Base-by-base conservation (phyloP, 73 alveolate genomes). In the Blepharisma japonicum region DNA sequence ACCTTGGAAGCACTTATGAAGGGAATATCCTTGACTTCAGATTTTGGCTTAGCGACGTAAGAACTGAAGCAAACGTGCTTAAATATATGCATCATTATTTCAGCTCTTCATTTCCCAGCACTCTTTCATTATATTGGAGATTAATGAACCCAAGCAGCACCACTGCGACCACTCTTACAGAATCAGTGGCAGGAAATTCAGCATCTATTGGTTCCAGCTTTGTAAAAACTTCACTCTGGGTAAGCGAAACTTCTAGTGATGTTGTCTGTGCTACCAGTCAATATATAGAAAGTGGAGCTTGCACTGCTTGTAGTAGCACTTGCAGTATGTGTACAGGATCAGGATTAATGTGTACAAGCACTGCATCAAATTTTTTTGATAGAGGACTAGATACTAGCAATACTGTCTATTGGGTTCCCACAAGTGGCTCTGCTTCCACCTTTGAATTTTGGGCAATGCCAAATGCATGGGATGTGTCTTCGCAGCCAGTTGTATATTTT, bases 381-480 rank as follows among this genome's bases (percentile, higher is more conserved):
- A 32, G 42, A 32, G 42, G 42, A 0, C 3, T n/a, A 61, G 74
- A 14, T 61, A 1, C 46, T 5, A 25, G 48, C 14, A 9, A 20
- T 61, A 61, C 74, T 14, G 46, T 9, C 0, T 20, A 8, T 20
- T n/a, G 14, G 74, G 23, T 14, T 14, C 46, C 23, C 5, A 25
- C 74, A 8, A 8, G 23, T 61, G 18, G 18, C 18, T 14, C 74
- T 61, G 47, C 18, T 25, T 0, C 23, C 0, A 61, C 74, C 2
- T 14, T 61, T 25, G 74, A 61, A 39, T 61, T 61, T 25, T 61
- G 74, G 74, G 18, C 5, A 8, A 14, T 14, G 18, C 74, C 74
- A 2, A 14, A 14, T 39, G 2, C 39, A 14, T 61, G 74, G 48
- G 46, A 61, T 25, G 23, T 39, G 5, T 8, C 18, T 0, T 61